phyloP scores from a whole-genome alignment of 805 yeast species.

The Priceomyces melissophilus region DNA sequence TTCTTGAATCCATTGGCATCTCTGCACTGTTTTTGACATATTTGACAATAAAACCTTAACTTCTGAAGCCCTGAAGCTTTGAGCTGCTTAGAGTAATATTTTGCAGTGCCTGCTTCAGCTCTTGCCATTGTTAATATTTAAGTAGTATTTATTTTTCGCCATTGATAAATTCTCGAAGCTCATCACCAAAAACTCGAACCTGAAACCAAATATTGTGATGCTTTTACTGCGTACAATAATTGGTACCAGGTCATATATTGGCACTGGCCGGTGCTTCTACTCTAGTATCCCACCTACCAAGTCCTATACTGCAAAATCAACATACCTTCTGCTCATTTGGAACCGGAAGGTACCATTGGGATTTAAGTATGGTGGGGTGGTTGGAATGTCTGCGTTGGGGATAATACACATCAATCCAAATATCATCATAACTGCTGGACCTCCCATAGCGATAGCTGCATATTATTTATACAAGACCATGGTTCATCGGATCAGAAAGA shows the following conservation, averaged over 20 bases:
- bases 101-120: conserved; percentile 48
- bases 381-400: conserved; percentile 23
- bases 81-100: conserved; percentile 69
- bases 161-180: no score
- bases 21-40: conserved; percentile 89
- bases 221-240: no score
- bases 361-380: conserved; percentile 25
- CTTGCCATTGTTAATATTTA: conserved; percentile 14
- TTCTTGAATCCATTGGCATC: conserved; percentile 95
- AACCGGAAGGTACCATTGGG: conserved; percentile 20
- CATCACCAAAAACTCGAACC: no score
- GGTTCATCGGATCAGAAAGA: conserved; percentile 9
- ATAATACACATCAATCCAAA: conserved; percentile 36
- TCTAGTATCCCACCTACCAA: conserved; percentile 28
- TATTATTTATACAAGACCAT: conserved; percentile 18
- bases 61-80: conserved; percentile 84
- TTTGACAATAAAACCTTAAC: conserved; percentile 83
- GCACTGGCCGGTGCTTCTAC: conserved; percentile 3
- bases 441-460: conserved; percentile 30
- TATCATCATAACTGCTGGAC: conserved; percentile 31
- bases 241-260: neutral
- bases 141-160: neutral
- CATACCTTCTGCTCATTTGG: conserved; percentile 25
- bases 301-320: conserved; percentile 23
- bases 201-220: no score